A percentile compares a stretch with the other conserved stretches of the same genome.
Evolutionary conservation across 495 filamentous ascomycete genomes (phyloP).

Genomic region (Lepraria neglecta): DNA sequence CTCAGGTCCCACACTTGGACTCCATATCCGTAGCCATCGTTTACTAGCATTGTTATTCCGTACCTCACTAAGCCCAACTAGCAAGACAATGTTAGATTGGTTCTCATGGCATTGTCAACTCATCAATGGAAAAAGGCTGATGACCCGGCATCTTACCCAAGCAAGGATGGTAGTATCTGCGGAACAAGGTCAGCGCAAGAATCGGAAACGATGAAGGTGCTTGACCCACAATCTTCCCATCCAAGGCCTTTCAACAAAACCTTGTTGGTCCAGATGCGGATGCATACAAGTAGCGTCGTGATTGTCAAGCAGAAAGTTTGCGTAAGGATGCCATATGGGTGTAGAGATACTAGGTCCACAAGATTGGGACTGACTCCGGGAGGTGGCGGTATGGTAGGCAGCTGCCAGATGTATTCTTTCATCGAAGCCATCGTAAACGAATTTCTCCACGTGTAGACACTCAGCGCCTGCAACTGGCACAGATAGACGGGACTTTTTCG

Average conservation of each 20-base stretch:
- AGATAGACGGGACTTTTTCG: too few species aligned
- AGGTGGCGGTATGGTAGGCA: constrained; percentile 20
- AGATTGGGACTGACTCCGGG: constrained; percentile 22
- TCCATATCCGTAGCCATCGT: neutral
- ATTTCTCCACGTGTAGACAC: too few species aligned
- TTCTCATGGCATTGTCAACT: neutral
- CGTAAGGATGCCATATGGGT: constrained; percentile 16
- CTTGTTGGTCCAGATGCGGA: constrained; percentile 23
- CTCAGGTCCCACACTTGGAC: too few species aligned
- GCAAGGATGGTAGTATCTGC: constrained; percentile 33
- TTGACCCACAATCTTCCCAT: constrained; percentile 20
- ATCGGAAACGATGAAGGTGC: neutral
- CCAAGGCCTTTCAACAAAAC: constrained; percentile 14
- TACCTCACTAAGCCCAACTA: neutral
- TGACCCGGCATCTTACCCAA: constrained; percentile 36
- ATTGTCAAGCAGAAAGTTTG: constrained; percentile 18
- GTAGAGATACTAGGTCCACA: constrained; percentile 14
- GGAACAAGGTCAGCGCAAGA: neutral
- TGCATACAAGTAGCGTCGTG: constrained; percentile 18
- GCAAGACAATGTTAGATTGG: constrained; percentile 5
- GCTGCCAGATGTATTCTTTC: too few species aligned
- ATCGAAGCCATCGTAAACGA: too few species aligned
- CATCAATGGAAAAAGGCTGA: too few species aligned
- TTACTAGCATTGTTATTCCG: neutral
- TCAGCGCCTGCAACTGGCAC: too few species aligned